Evolutionary conservation across 2,329 filamentous ascomycete genomes (phyloP).

Genomic region (Fusarium decemcellulare): DNA sequence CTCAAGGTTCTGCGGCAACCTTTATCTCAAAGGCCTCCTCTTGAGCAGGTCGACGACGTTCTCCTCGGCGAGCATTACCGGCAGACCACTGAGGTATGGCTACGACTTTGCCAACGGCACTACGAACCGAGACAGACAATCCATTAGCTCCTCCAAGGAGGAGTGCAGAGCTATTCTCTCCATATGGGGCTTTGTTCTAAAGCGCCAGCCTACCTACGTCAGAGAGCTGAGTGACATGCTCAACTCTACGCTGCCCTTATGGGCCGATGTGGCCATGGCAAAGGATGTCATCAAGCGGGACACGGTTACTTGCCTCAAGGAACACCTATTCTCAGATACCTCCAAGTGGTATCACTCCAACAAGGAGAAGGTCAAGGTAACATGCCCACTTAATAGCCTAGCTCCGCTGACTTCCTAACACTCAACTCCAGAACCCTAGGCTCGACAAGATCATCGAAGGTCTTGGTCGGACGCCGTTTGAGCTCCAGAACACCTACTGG

Average conservation of each 20-base stretch:
- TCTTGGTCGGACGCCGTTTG: constrained; percentile 18
- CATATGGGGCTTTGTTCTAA: constrained; percentile 28
- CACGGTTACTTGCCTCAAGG: background rate
- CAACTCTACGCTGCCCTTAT: constrained; percentile 4
- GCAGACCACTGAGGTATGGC: too few relatives aligned
- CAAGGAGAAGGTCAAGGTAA: constrained; percentile 10
- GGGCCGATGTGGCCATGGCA: constrained; percentile 24
- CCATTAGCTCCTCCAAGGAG: constrained; percentile 4
- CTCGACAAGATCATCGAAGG: constrained; percentile 4
- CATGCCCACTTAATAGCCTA: background rate
- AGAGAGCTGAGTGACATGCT: constrained; percentile 23
- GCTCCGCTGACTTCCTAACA: background rate
- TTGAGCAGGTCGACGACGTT: background rate
- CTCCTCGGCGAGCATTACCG: background rate
- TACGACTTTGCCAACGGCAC: constrained; percentile 23
- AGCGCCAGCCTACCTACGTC: constrained; percentile 1
- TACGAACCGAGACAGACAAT: constrained; percentile 10
- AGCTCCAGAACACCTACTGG: constrained; percentile 26
- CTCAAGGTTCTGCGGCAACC: background rate
- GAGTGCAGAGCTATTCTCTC: constrained; percentile 20
- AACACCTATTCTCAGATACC: constrained; percentile 13
- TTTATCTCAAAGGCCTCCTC: constrained; percentile 28
- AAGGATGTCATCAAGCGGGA: background rate
- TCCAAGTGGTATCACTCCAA: constrained; percentile 31
- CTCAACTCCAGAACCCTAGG: constrained; percentile 6